These are phyloP conservation scores for Scutellaria galericulata DNA, from an alignment of 257 asterid species.

Conservation along the genomic window DNA sequence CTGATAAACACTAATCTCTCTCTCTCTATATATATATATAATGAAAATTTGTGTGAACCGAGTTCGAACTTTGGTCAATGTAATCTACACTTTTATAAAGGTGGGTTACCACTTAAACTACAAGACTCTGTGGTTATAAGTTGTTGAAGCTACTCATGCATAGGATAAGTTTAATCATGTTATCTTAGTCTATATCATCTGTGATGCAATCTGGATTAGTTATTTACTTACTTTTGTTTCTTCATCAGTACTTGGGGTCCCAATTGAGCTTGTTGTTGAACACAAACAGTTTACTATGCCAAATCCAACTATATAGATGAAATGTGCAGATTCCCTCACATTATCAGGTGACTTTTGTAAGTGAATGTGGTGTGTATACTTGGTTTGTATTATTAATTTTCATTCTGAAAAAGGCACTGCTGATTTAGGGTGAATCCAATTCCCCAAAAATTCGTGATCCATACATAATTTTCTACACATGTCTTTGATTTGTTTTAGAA, in stretches of 20 bases:
- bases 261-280: constrained; percentile 76
- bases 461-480: too few species aligned
- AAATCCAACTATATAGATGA: constrained; percentile 73
- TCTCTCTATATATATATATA: too few species aligned
- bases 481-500: too few species aligned
- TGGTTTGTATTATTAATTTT: constrained; percentile 16
- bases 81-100: too few species aligned
- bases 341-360: constrained; percentile 66
- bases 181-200: not conserved
- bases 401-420: constrained; percentile 8
- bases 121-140: too few species aligned
- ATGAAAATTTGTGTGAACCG: too few species aligned
- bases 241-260: constrained; percentile 76
- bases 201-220: constrained; percentile 25
- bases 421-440: too few species aligned
- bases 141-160: not conserved
- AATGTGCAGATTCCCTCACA: constrained; percentile 83
- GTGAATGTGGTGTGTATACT: not conserved
- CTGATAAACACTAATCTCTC: too few species aligned
- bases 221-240: constrained; percentile 18
- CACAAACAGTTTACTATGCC: constrained; percentile 69
- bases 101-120: too few species aligned
- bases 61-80: too few species aligned
- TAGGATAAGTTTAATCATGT: constrained; percentile 5
- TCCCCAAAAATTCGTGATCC: too few species aligned